Base-by-base conservation (phyloP, 2,329 filamentous ascomycete genomes). In the Apiospora hydei region DNA sequence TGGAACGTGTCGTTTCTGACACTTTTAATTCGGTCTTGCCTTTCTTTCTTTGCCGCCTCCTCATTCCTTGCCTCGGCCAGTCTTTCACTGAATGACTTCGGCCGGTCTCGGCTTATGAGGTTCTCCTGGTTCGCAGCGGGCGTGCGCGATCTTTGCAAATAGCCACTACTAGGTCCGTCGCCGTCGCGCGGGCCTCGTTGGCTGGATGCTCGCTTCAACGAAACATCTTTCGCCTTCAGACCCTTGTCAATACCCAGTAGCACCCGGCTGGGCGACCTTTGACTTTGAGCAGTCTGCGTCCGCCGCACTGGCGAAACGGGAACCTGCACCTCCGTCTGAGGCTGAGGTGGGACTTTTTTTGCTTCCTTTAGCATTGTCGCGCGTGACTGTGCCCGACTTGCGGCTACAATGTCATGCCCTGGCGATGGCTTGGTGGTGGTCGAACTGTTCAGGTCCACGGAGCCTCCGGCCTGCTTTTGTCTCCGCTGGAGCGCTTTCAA, bases 171-270 rank as follows among this genome's bases (percentile, higher is more conserved):
- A 41, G 75, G 75, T 7, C 73, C 75, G 53, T 80, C 79, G 51
- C 79, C 77, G 26, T 81, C 78, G 46, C 73, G 53, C 51, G 78
- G 77, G 71, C 79, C 85, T 71, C 83, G 84, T 43, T 85, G 79
- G 72, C 84, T 87, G 2, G 90, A 86, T 3, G 94, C 90, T 75
- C 94, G 88, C 81, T 94, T 96, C 41, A 98, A 84, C 3, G 95
- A 98, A 44, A 98, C 87, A 77, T 98, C 94, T 72, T 90, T 90
- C 1, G 92, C 95, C 77, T 88, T 92, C 47, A 95, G 84, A 0
- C 94, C 95, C 80, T 97, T 97, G 82, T 98, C 95, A 74, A 98
- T 97, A 6, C 96, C 96, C 21, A 98, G 82, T 24, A 94, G 83
- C 18, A 96, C 89, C 73, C 95, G 88, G 70, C 92, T 92, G 0